phyloP scores from a whole-genome alignment of 768 basidiomycete genomes.

The Postia placenta region DNA sequence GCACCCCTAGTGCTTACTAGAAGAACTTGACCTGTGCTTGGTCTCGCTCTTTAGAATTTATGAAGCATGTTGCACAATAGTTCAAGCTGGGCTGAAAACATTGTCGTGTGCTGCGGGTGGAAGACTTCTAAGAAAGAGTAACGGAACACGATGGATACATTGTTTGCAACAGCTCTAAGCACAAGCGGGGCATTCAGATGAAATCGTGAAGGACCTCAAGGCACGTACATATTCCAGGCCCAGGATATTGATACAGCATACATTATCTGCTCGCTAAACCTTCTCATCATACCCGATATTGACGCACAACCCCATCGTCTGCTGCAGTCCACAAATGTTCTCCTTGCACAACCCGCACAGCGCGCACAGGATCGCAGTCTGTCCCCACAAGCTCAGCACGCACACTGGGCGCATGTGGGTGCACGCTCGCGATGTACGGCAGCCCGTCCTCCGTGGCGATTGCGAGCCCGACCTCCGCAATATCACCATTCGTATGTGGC shows the following conservation, averaged over 20 bases:
- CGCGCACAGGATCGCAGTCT: slow-evolving; percentile 55
- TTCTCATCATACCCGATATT: slow-evolving; percentile 27
- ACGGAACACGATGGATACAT: too few relatives aligned
- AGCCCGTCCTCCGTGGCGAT: slow-evolving; percentile 56
- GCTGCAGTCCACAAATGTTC: slow-evolving; percentile 48
- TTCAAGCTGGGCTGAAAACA: too few relatives aligned
- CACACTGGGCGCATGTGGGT: slow-evolving; percentile 33
- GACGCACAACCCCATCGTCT: slow-evolving; percentile 57
- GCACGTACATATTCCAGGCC: too few relatives aligned
- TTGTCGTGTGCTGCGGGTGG: too few relatives aligned
- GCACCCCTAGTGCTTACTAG: too few relatives aligned
- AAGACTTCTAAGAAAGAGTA: too few relatives aligned
- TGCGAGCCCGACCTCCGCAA: slow-evolving; percentile 30
- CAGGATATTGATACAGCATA: not conserved
- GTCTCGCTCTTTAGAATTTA: too few relatives aligned
- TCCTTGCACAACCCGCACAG: slow-evolving; percentile 27
- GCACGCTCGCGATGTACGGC: slow-evolving; percentile 44
- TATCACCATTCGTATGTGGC: not conserved
- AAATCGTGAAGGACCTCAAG: too few relatives aligned
- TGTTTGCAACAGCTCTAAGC: too few relatives aligned
- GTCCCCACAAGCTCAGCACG: slow-evolving; percentile 48
- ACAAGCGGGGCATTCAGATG: too few relatives aligned
- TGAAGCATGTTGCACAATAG: too few relatives aligned
- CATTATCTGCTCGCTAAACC: not conserved
- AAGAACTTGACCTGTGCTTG: too few relatives aligned